Conservation (phyloP, 2,329 filamentous ascomycete genomes). For the Saccharata proteae region DNA sequence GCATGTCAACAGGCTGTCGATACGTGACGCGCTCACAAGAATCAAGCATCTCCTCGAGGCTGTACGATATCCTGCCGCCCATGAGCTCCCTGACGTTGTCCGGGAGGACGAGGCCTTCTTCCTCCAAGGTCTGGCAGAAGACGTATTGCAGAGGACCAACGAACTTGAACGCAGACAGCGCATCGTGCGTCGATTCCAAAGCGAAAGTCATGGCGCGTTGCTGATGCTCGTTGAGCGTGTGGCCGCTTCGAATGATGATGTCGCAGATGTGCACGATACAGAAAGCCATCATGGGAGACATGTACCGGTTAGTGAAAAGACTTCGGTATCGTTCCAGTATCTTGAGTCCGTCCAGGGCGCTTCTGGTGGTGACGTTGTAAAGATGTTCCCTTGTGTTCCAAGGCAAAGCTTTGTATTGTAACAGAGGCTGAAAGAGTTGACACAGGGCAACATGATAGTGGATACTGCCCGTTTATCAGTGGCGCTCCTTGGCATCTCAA, state of each 20-base stretch:
- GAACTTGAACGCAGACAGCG: slow-evolving; percentile 13
- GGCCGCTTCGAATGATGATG: slow-evolving; percentile 11
- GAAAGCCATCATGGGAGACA: slow-evolving; percentile 14
- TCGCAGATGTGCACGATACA: slow-evolving; percentile 16
- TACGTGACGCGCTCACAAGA: slow-evolving; percentile 16
- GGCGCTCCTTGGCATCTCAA: not conserved
- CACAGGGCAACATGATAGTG: slow-evolving; percentile 16
- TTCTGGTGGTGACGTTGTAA: slow-evolving; percentile 10
- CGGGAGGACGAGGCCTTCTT: slow-evolving; percentile 10
- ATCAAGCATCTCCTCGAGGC: slow-evolving; percentile 16
- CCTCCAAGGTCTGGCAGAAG: slow-evolving; percentile 12
- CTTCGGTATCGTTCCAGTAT: slow-evolving; percentile 11
- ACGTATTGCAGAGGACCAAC: slow-evolving; percentile 16
- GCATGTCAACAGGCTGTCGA: slow-evolving; percentile 13
- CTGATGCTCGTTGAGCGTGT: slow-evolving; percentile 6
- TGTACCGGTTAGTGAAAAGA: slow-evolving; percentile 14
- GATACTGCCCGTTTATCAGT: slow-evolving; percentile 11
- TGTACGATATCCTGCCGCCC: slow-evolving; percentile 10
- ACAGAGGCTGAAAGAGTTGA: slow-evolving; percentile 15
- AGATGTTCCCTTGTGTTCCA: slow-evolving; percentile 11
- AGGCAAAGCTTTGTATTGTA: slow-evolving; percentile 11
- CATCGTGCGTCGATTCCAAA: slow-evolving; percentile 12
- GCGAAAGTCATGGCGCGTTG: slow-evolving; percentile 10
- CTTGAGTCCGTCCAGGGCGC: slow-evolving; percentile 13
- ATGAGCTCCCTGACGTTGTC: slow-evolving; percentile 12